These are phyloP conservation scores for Psilocybe azurescens DNA, from an alignment of 768 basidiomycete species.

Conservation along the genomic window DNA sequence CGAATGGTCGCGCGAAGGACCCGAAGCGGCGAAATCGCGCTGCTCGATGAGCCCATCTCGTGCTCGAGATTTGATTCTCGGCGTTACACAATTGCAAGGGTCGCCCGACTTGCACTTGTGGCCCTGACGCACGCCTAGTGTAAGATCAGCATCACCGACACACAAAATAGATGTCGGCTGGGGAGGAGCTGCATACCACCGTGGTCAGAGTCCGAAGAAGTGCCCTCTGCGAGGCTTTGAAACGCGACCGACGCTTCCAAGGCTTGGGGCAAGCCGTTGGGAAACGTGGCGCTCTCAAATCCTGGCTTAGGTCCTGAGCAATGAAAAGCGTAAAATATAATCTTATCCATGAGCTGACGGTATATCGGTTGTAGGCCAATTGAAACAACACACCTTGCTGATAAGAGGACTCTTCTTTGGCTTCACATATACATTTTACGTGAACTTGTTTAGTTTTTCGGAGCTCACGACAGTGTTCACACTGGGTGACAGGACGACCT, in stretches of 20 bases:
- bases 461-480: conserved; percentile 84
- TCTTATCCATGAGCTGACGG: conserved; percentile 54
- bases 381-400: conserved; percentile 65
- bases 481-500: conserved; percentile 91
- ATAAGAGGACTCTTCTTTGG: conserved; percentile 56
- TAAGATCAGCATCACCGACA: conserved; percentile 49
- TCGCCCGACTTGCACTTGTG: conserved; percentile 58
- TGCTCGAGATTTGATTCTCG: conserved; percentile 42
- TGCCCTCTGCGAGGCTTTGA: conserved; percentile 51
- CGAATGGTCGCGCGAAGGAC: no score
- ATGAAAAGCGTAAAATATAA: conserved; percentile 27
- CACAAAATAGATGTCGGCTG: conserved; percentile 42
- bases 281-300: conserved; percentile 78
- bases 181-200: conserved; percentile 63
- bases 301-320: conserved; percentile 56
- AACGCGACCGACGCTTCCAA: conserved; percentile 67
- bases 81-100: conserved; percentile 64
- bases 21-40: conserved; percentile 10
- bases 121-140: conserved; percentile 44
- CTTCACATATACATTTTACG: conserved; percentile 85
- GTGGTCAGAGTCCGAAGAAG: conserved; percentile 64
- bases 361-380: conserved; percentile 7
- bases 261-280: conserved; percentile 74
- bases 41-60: conserved; percentile 24
- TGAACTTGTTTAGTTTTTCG: conserved; percentile 88